Evolutionary conservation across 495 filamentous ascomycete species (phyloP).

Genomic region (Aspergillus biplanus): DNA sequence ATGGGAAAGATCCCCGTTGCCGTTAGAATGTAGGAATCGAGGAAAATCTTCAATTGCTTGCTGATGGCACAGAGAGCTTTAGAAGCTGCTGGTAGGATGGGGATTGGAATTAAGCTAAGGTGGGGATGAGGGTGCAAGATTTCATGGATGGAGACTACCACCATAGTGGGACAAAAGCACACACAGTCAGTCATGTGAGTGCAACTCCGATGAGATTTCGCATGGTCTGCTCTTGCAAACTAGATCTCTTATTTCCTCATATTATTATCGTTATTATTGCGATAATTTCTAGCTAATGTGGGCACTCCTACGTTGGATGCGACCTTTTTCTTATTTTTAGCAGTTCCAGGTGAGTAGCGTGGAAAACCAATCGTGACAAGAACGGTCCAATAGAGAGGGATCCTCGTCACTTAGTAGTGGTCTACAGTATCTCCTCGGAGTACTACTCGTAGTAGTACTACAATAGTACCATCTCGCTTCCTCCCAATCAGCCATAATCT

Average conservation of each 20-base stretch:
- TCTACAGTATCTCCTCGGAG: no score
- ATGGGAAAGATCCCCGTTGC: neutral
- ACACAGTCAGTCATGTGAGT: neutral
- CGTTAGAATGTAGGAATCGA: neutral
- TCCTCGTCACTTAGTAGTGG: no score
- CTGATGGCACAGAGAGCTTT: conserved; percentile 1
- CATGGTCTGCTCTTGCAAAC: no score
- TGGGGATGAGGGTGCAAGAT: conserved; percentile 8
- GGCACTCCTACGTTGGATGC: neutral
- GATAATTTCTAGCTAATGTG: no score
- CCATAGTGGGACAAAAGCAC: conserved; percentile 5
- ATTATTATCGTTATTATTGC: no score
- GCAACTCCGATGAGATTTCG: neutral
- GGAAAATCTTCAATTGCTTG: conserved; percentile 13
- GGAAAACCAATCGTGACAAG: neutral
- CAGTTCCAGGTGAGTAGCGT: neutral
- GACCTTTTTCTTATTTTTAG: neutral
- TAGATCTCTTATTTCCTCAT: no score
- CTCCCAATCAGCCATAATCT: no score
- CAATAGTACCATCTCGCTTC: no score
- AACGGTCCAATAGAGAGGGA: no score
- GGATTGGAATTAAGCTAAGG: conserved; percentile 3
- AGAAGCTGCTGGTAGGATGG: conserved; percentile 5
- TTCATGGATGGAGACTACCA: neutral
- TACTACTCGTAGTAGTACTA: no score